Conservation (phyloP, 768 basidiomycete species). For the Chalciporus sphaerocephalus region DNA sequence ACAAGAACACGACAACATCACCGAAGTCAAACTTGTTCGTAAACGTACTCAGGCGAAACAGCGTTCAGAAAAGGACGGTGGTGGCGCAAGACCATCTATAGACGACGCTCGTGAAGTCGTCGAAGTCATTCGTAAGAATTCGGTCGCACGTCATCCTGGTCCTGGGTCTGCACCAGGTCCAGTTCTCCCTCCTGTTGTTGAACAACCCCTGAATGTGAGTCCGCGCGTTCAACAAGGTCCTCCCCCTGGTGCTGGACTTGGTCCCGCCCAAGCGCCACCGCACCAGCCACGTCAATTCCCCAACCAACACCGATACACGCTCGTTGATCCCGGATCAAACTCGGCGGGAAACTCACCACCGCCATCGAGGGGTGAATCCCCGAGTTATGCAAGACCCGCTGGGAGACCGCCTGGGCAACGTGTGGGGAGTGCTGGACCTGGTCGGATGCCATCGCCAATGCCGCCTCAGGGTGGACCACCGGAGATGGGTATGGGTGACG, state of each 20-base stretch:
- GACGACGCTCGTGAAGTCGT: constrained; percentile 45
- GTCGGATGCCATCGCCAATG: constrained; percentile 12
- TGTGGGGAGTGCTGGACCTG: constrained; percentile 12
- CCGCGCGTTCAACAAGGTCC: constrained; percentile 3
- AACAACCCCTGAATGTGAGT: constrained; percentile 7
- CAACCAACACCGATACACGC: constrained; percentile 43
- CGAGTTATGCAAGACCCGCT: constrained; percentile 25
- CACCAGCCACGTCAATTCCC: constrained; percentile 29
- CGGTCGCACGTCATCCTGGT: constrained; percentile 26
- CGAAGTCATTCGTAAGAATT: constrained; percentile 52
- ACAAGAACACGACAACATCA: constrained; percentile 73
- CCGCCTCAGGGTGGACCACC: constrained; percentile 5
- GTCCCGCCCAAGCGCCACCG: constrained; percentile 6
- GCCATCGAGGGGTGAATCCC: constrained; percentile 18
- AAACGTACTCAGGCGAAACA: constrained; percentile 73
- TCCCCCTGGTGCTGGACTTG: not conserved
- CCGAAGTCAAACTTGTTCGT: constrained; percentile 76
- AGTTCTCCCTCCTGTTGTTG: constrained; percentile 13
- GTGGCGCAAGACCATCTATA: constrained; percentile 10
- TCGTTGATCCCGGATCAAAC: constrained; percentile 38
- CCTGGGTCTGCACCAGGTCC: constrained; percentile 4
- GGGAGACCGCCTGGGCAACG: constrained; percentile 34
- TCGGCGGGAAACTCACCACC: constrained; percentile 9
- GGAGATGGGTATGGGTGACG: not conserved
- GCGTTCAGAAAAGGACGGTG: constrained; percentile 37